Evolutionary conservation across 164 flowering plant species (phyloP).

Genomic region (Protea cynaroides): DNA sequence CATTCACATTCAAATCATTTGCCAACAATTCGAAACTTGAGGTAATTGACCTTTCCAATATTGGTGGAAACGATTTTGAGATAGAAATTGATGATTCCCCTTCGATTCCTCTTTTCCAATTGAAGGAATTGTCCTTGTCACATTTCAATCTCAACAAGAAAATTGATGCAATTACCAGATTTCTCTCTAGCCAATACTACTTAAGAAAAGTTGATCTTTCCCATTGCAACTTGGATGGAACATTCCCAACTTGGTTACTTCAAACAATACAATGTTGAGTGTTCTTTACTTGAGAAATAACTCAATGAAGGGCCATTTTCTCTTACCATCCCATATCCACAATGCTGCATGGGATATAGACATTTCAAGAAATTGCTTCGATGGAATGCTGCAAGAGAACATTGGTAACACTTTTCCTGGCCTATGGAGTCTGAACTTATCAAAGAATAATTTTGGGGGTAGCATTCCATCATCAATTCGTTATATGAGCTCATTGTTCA

Average conservation of each 20-base stretch:
- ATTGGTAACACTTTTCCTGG: not conserved
- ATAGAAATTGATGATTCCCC: conserved; percentile 2
- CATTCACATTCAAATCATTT: not conserved
- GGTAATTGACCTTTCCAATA: not conserved
- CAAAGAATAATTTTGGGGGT: not conserved
- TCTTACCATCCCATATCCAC: not conserved
- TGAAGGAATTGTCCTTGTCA: not conserved
- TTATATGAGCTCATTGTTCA: not conserved
- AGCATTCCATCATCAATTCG: conserved; percentile 4
- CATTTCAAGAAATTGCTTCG: not conserved
- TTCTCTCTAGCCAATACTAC: conserved; percentile 4
- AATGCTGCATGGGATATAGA: not conserved
- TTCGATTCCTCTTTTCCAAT: conserved; percentile 8
- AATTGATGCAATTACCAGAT: not conserved
- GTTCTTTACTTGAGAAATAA: not conserved
- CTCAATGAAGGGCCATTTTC: not conserved
- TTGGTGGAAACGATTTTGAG: not conserved
- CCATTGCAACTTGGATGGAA: conserved; percentile 5
- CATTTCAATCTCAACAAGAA: conserved; percentile 2
- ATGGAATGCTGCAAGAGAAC: not conserved
- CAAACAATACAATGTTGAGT: not conserved
- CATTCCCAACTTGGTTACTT: conserved; percentile 2
- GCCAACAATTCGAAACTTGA: conserved; percentile 6
- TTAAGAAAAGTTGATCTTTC: conserved; percentile 3
- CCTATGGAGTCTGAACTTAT: not conserved